Evolutionary conservation across 139 green algal species (phyloP), one percentile per base, ranked within the genome.

Genomic region (Bryopsis sp.): DNA sequence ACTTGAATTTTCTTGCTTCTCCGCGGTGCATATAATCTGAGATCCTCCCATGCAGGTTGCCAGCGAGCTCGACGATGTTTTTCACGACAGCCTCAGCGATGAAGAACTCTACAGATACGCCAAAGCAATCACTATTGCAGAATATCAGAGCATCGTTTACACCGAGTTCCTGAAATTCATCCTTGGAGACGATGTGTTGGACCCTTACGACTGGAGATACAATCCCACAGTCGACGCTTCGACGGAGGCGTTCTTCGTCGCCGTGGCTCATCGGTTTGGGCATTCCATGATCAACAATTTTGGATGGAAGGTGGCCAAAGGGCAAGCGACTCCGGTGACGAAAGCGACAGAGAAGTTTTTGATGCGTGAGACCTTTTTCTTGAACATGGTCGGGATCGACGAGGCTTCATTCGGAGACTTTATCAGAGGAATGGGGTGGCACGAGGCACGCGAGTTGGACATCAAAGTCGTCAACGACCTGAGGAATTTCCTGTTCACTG

Each of bases 321-420:
- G 19, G 11, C 19, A 11, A 11, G 19, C 11, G 15, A 26, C 19
- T 19, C 43, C 43, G 43, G 15, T 19, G 15, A 54, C 11, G 43
- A 19, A 54, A 26, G 15, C 43, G 19, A 54, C 43, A 11, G 43
- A 54, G 15, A 19, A 54, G 43, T 26, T 54, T 11, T 19, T 19
- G 43, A 11, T 19, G 43, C 43, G 43, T 11, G 43, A 11, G 43
- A 54, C 43, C 15, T 54, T 54, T 54, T 11, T 11, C 43, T 19
- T 26, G 19, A 11, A 11, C 11, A 19, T 19, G 43, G 43, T 11
- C 43, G 43, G 19, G 15, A 19, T 54, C 43, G 43, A 54, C 15
- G 31, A 67, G 26, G 59, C 32, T 24, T 67, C 39, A n/a, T 67
- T 67, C 34, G 59, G 33, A 5, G 43, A 54, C 15, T 54, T 11